Base-by-base conservation (phyloP, 257 asterid species). In the Knoxia roxburghii region DNA sequence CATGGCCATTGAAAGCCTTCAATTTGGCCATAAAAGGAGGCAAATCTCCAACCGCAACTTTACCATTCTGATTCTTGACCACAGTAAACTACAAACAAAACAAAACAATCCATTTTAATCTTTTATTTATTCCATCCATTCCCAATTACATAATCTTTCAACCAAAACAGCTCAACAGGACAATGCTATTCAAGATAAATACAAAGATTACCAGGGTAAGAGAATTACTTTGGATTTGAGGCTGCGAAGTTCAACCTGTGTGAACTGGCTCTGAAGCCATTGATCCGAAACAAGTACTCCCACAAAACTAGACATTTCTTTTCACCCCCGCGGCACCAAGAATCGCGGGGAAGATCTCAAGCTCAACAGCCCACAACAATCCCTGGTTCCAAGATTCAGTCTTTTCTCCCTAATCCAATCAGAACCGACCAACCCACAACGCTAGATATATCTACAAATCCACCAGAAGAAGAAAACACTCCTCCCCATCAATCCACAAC, bases 231-330 rank as follows among this genome's bases (percentile, higher is more conserved):
- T 91, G 78, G 95, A 81, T 84, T 89, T 85, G 69, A 89, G 95
- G 78, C 85, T 72, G 39, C 92, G 95, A 67, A 89, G 96, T 81
- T 89, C 96, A 53, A 87, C 95, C 79, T 91, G 98, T 13, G 98
- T 89, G 80, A 91, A 91, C 83, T 91, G 95, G 73, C 95, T 89
- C 68, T 91, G 96, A 75, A 91, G 96, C 96, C 91, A 90, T 79
- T 91, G 96, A 85, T 89, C 98, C 74, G 98, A 85, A 71, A 91
- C 94, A 49, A 89, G 32, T 76, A 91, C 96, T 61, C 98, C 98
- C 61, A 68, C 89, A 51, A 82, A 91, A 80, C 86, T 79, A 76
- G 96, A 87, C 98, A 91, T 91, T 72, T 70, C 68, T 53, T 79
- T 53, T 37, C 41, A 3, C 9, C 84, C 83, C 87, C 73, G 74